Conservation (phyloP, 2,329 filamentous ascomycete species). For the Coniochaeta sp. region DNA sequence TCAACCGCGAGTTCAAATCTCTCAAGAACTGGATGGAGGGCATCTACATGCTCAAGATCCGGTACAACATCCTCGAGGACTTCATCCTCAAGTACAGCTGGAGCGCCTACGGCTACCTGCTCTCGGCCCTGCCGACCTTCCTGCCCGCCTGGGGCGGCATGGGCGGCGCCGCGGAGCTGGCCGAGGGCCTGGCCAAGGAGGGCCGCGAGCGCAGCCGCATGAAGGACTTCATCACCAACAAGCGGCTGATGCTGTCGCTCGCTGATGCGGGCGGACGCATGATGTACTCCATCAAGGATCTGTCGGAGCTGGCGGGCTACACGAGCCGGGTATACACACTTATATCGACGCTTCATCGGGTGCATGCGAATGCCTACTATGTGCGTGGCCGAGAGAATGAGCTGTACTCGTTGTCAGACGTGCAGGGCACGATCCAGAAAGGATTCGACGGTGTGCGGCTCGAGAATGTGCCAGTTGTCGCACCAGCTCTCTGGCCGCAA, state of each 20-base stretch:
- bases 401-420: constrained; percentile 81
- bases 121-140: constrained; percentile 90
- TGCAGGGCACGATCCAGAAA: constrained; percentile 88
- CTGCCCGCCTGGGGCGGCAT: constrained; percentile 88
- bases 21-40: constrained; percentile 96
- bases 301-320: constrained; percentile 91
- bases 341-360: constrained; percentile 88
- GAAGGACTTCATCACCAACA: constrained; percentile 99
- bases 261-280: constrained; percentile 94
- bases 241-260: constrained; percentile 93
- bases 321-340: constrained; percentile 94
- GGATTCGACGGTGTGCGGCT: constrained; percentile 92
- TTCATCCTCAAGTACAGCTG: constrained; percentile 98
- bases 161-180: constrained; percentile 64
- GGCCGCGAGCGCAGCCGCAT: constrained; percentile 77
- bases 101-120: constrained; percentile 93
- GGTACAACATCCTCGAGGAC: constrained; percentile 98
- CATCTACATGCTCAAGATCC: constrained; percentile 95
- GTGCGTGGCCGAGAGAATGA: constrained; percentile 64
- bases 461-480: constrained; percentile 88
- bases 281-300: constrained; percentile 99
- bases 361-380: constrained; percentile 85
- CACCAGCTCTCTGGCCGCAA: constrained; percentile 78
- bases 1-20: constrained; percentile 87
- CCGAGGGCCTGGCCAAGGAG: constrained; percentile 39